Percentiles rank a stretch among this genome's conserved stretches.
Evolutionary conservation across 768 basidiomycete species (phyloP).

Genomic region (Rhodotorula graminis): DNA sequence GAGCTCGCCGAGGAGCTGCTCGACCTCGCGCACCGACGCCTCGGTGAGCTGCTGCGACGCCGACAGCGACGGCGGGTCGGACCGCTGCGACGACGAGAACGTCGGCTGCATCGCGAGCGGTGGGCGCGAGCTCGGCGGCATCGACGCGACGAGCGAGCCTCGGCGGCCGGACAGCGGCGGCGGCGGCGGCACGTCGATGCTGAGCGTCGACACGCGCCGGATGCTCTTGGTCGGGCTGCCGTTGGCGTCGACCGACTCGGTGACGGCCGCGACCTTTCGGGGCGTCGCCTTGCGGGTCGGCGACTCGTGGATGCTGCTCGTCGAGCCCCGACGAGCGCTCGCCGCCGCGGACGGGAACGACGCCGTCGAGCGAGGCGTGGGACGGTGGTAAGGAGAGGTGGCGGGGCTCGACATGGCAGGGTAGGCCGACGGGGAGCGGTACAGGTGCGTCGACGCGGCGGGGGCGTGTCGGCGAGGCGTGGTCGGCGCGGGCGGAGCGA

Average conservation of each 20-base stretch:
- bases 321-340: conserved; percentile 1
- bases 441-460: conserved; percentile 12
- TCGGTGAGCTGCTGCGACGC: conserved; percentile 4
- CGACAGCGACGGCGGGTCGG: too few relatives aligned
- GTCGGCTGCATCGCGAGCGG: neutral
- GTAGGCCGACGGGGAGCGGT: conserved; percentile 21
- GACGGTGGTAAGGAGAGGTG: conserved; percentile 20
- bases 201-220: conserved; percentile 1
- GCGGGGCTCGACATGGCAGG: conserved; percentile 5
- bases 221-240: conserved; percentile 15
- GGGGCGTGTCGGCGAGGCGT: conserved; percentile 9
- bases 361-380: neutral
- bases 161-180: neutral
- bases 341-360: neutral
- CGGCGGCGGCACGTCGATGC: conserved; percentile 21
- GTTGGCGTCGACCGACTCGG: neutral
- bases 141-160: neutral
- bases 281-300: neutral
- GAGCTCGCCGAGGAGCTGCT: conserved; percentile 24
- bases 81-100: neutral
- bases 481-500: neutral
- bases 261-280: neutral
- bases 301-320: neutral
- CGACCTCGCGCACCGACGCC: conserved; percentile 20
- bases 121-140: neutral